Conservation (phyloP, 2,329 filamentous ascomycete species). For the Cryphonectria radicalis region DNA sequence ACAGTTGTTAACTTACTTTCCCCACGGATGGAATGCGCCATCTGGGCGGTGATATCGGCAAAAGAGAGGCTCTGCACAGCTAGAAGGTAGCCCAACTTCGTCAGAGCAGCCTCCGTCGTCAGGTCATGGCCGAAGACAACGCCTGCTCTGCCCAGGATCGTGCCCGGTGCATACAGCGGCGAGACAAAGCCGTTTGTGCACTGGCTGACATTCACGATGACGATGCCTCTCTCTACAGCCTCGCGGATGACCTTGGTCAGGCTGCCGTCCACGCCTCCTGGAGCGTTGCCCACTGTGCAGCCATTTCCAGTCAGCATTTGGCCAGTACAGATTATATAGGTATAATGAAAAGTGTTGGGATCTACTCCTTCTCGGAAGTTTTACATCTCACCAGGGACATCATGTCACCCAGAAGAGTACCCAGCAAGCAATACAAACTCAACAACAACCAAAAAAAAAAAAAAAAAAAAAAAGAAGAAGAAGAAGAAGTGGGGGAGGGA, state of each 20-base stretch:
- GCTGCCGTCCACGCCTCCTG: constrained; percentile 77
- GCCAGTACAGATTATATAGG: background rate
- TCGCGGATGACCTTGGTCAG: constrained; percentile 77
- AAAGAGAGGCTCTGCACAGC: constrained; percentile 67
- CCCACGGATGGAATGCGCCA: constrained; percentile 77
- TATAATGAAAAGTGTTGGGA: background rate
- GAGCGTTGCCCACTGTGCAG: constrained; percentile 73
- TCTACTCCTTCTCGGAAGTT: background rate
- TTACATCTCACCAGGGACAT: background rate
- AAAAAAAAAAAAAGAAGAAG: background rate
- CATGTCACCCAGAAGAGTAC: background rate
- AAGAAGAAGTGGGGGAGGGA: background rate
- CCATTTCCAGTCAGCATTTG: constrained; percentile 39
- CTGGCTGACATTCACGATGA: constrained; percentile 91
- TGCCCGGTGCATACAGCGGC: constrained; percentile 77
- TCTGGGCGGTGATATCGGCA: constrained; percentile 68
- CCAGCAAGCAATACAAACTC: background rate
- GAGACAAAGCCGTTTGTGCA: constrained; percentile 79
- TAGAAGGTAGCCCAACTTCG: constrained; percentile 86
- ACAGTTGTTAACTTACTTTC: constrained; percentile 50
- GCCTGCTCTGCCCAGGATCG: constrained; percentile 78
- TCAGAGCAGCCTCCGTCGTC: constrained; percentile 87
- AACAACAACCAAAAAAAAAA: background rate
- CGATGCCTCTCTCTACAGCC: constrained; percentile 78
- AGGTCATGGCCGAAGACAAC: constrained; percentile 89